Percentiles rank a stretch among this genome's conserved stretches.
phyloP scores from a whole-genome alignment of 1,139 yeast genomes.

The Zygoascus meyerae region DNA sequence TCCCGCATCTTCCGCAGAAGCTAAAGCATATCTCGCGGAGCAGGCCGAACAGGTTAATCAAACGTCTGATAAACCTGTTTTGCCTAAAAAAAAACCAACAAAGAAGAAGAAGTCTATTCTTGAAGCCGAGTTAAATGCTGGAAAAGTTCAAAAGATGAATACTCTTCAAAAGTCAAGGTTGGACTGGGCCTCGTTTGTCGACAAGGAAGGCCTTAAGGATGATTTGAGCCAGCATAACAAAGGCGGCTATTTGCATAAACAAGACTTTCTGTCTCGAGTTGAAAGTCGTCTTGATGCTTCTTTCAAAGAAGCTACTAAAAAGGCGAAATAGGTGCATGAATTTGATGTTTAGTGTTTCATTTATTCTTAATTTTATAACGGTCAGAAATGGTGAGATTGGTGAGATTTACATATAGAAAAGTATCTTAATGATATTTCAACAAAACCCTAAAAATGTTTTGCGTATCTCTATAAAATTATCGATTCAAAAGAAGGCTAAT shows the following conservation, averaged over 20 bases:
- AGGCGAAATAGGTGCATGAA: conserved; percentile 11
- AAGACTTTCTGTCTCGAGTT: conserved; percentile 78
- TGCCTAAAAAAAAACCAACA: conserved; percentile 34
- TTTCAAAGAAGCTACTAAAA: conserved; percentile 52
- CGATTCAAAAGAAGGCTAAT: too few species aligned
- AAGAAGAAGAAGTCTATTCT: conserved; percentile 66
- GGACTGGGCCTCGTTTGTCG: conserved; percentile 96
- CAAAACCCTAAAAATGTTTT: too few species aligned
- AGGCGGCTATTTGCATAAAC: conserved; percentile 81
- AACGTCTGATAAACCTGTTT: conserved; percentile 24
- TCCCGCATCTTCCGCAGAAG: conserved; percentile 74
- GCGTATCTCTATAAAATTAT: too few species aligned
- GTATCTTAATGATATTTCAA: too few species aligned
- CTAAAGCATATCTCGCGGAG: conserved; percentile 60
- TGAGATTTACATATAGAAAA: conserved; percentile 4
- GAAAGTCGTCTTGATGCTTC: conserved; percentile 60
- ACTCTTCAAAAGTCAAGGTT: conserved; percentile 88
- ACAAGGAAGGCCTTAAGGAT: conserved; percentile 73
- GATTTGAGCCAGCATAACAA: conserved; percentile 73
- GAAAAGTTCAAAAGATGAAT: conserved; percentile 63
- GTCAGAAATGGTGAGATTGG: conserved; percentile 9
- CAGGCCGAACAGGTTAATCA: conserved; percentile 8
- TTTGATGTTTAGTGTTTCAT: neutral
- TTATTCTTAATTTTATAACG: neutral
- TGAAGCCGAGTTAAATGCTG: conserved; percentile 59